These are phyloP conservation scores for Solanum chmielewskii DNA, from an alignment of 257 asterid species.

Conservation along the genomic window DNA sequence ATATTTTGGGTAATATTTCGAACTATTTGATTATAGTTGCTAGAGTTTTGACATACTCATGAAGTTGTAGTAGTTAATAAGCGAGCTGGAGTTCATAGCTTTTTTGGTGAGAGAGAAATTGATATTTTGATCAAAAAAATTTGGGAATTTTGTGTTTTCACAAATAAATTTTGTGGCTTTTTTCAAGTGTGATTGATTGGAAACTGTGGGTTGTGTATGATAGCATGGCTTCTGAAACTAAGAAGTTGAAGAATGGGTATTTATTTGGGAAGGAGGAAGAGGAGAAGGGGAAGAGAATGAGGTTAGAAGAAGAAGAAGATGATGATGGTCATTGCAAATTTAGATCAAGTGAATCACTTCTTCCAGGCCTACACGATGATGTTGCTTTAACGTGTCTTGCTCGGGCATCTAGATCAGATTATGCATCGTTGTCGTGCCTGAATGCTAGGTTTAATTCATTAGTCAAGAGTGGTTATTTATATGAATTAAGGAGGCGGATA, in stretches of 20 bases:
- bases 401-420: slow-evolving; percentile 1
- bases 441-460: slow-evolving; percentile 42
- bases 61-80: background rate
- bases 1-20: background rate
- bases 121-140: background rate
- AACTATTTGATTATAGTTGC: background rate
- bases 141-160: background rate
- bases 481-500: slow-evolving; percentile 63
- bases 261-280: background rate
- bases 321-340: background rate
- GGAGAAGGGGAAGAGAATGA: background rate
- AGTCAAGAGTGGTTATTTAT: slow-evolving; percentile 50
- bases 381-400: background rate
- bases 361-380: background rate
- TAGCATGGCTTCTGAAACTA: background rate
- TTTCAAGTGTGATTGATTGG: background rate
- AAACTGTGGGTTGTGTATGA: background rate
- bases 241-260: background rate
- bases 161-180: background rate
- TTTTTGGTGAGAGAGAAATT: background rate
- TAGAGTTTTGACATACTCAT: background rate
- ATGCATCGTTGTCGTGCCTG: slow-evolving; percentile 52
- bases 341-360: background rate
- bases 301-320: background rate
- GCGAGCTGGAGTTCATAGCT: background rate